phyloP scores from a whole-genome alignment of 1,284 basidiomycete genomes.

The Sanghuangporus baumii region DNA sequence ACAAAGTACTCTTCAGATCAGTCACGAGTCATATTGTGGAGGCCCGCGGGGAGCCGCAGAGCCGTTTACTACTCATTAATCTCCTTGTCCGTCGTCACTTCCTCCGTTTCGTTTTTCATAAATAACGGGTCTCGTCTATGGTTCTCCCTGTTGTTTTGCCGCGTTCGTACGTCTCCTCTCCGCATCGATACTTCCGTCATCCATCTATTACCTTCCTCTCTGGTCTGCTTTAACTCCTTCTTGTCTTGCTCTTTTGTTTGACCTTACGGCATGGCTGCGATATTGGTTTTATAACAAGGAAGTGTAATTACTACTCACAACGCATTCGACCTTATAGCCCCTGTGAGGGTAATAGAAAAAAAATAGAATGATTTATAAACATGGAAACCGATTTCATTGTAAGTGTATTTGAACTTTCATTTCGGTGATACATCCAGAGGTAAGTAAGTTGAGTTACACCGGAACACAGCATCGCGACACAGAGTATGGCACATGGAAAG shows the following conservation, averaged over 20 bases:
- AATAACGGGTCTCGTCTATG: too few relatives aligned
- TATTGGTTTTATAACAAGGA: too few relatives aligned
- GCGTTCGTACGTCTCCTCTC: background rate
- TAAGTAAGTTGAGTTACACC: too few relatives aligned
- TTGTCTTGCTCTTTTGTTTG: background rate
- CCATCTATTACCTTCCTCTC: background rate
- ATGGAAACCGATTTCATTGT: background rate
- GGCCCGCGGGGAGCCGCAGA: background rate
- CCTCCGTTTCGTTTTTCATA: background rate
- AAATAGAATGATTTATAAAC: background rate
- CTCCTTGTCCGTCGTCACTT: background rate
- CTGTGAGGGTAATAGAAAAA: background rate
- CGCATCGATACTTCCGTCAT: background rate
- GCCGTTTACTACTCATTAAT: background rate
- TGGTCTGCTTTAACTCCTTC: background rate
- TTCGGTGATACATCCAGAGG: too few relatives aligned
- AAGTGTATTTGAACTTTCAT: too few relatives aligned
- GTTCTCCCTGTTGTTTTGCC: background rate
- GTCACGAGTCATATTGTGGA: background rate
- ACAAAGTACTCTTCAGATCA: too few relatives aligned
- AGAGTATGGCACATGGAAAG: too few relatives aligned
- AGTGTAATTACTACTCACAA: too few relatives aligned
- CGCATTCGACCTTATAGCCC: too few relatives aligned
- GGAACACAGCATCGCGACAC: too few relatives aligned
- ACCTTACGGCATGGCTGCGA: too few relatives aligned